These are phyloP conservation scores for Naganishia sp. DNA, from an alignment of 1,284 basidiomycete species.

Conservation along the genomic window DNA sequence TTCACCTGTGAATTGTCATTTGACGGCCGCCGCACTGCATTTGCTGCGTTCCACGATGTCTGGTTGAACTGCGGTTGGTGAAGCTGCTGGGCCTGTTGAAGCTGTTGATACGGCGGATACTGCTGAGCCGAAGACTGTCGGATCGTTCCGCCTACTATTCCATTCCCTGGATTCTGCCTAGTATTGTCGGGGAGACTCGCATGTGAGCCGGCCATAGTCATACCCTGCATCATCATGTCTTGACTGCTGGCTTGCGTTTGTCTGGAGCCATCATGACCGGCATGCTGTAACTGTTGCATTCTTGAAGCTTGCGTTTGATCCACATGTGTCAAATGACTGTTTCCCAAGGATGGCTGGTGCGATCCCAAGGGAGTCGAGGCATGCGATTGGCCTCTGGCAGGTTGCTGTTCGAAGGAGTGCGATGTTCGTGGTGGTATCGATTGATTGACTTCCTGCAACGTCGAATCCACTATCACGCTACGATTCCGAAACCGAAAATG, in stretches of 20 bases:
- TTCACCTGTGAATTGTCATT: neutral
- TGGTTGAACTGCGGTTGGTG: slow-evolving; percentile 1
- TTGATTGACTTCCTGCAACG: neutral
- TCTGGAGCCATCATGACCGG: neutral
- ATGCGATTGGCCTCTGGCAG: neutral
- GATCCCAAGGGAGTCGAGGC: neutral
- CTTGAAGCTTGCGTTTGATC: neutral
- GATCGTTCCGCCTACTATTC: neutral
- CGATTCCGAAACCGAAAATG: neutral
- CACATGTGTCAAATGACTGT: neutral
- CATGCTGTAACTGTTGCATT: neutral
- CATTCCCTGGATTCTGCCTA: neutral
- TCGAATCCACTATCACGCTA: slow-evolving; percentile 9
- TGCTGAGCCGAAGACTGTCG: neutral
- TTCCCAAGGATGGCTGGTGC: neutral
- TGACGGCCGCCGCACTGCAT: neutral
- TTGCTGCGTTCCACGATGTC: neutral
- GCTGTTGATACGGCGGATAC: slow-evolving; percentile 5
- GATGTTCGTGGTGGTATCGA: neutral
- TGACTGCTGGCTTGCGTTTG: neutral
- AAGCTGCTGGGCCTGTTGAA: slow-evolving; percentile 1
- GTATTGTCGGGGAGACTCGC: neutral
- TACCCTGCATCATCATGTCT: slow-evolving; percentile 6
- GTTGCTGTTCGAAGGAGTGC: neutral
- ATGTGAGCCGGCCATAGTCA: neutral